A percentile compares a stretch with the other conserved stretches of the same genome.
Conservation (phyloP, 2,329 filamentous ascomycete species). For the Tolypocladium endophyticum region DNA sequence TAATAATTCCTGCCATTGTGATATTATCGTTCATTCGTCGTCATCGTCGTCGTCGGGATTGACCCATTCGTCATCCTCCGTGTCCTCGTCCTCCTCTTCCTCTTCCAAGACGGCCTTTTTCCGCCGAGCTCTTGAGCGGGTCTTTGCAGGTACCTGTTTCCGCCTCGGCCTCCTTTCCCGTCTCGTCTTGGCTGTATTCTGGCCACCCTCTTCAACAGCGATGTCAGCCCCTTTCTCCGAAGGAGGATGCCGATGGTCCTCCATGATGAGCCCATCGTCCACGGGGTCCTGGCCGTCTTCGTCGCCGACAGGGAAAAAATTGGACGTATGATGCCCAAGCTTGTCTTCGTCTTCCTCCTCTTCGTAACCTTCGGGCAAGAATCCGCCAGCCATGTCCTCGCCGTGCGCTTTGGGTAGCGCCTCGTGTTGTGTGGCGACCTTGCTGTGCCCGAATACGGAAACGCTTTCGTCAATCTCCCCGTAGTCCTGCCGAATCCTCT, state of each 20-base stretch:
- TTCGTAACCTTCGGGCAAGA: conserved; percentile 46
- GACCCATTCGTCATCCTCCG: conserved; percentile 4
- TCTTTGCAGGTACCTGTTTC: not conserved
- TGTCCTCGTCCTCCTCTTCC: conserved; percentile 4
- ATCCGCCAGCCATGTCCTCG: conserved; percentile 49
- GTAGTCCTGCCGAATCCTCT: conserved; percentile 69
- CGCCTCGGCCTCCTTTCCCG: not conserved
- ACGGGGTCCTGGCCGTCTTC: conserved; percentile 27
- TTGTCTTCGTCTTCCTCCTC: conserved; percentile 30
- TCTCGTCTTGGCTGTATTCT: not conserved
- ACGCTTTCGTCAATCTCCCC: conserved; percentile 46
- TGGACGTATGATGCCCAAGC: conserved; percentile 23
- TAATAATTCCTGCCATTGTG: too few species aligned
- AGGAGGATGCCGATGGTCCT: conserved; percentile 10
- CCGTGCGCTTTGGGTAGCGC: conserved; percentile 20
- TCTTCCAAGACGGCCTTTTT: not conserved
- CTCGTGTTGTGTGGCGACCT: conserved; percentile 5
- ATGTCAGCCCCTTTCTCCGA: not conserved
- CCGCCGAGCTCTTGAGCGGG: not conserved
- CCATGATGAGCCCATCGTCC: conserved; percentile 22
- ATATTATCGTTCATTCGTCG: not conserved
- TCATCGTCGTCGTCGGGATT: not conserved
- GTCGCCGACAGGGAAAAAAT: conserved; percentile 37
- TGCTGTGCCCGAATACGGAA: conserved; percentile 44
- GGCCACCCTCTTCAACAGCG: not conserved